phyloP scores from a whole-genome alignment of 148 eudicot species.

The Agrostemma githago region DNA sequence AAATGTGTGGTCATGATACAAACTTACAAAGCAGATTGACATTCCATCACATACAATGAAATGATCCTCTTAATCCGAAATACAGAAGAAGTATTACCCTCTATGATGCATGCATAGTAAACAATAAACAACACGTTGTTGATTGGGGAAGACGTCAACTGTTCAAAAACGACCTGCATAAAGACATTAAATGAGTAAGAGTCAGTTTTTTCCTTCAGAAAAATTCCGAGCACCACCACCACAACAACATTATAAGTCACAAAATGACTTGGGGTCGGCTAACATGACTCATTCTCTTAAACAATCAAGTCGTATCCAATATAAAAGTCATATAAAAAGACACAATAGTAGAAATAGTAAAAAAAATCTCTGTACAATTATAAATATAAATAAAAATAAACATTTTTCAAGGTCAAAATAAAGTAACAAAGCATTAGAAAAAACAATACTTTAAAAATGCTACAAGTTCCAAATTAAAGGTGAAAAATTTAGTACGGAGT shows the following conservation, averaged over 20 bases:
- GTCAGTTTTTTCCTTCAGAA: neutral
- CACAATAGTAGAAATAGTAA: too few species aligned
- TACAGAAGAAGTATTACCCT: slow-evolving; percentile 44
- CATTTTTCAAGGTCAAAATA: too few species aligned
- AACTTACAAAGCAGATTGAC: neutral
- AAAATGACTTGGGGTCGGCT: too few species aligned
- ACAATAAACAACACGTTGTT: slow-evolving; percentile 79
- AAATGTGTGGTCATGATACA: neutral
- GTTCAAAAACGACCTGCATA: slow-evolving; percentile 74
- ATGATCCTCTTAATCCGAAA: neutral
- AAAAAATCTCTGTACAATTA: too few species aligned
- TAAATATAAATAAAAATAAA: too few species aligned
- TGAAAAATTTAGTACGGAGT: too few species aligned
- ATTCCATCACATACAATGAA: slow-evolving; percentile 1
- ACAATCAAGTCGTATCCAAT: neutral
- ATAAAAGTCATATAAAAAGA: too few species aligned
- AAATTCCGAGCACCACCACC: neutral
- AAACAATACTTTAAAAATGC: too few species aligned
- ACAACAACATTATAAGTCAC: too few species aligned
- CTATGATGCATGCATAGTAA: slow-evolving; percentile 67
- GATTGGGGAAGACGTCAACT: slow-evolving; percentile 75
- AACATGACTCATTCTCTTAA: too few species aligned
- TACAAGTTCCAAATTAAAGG: too few species aligned
- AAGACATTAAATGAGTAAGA: neutral
- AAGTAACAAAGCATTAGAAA: too few species aligned